These are phyloP conservation scores for Poronia punctata DNA, from an alignment of 495 filamentous ascomycete genomes.

Conservation along the genomic window DNA sequence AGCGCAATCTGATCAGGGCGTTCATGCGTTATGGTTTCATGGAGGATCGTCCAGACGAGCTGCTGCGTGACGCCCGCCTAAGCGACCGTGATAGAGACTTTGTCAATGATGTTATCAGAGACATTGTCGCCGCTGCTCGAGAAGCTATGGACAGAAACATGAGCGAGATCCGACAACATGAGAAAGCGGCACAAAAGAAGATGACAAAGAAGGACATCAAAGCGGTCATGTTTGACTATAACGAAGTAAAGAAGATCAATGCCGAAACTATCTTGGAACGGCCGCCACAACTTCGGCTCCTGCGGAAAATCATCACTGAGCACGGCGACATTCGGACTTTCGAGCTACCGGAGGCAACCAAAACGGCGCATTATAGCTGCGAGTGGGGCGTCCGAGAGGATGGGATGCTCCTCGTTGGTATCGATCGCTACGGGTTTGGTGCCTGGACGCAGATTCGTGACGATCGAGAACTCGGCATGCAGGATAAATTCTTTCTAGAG, in stretches of 20 bases:
- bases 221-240: constrained; percentile 87
- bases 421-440: constrained; percentile 86
- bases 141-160: constrained; percentile 69
- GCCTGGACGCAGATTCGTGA: constrained; percentile 91
- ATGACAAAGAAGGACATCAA: constrained; percentile 95
- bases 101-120: constrained; percentile 54
- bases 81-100: constrained; percentile 71
- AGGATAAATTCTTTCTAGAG: constrained; percentile 92
- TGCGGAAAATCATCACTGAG: constrained; percentile 62
- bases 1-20: constrained; percentile 78
- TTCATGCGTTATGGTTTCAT: constrained; percentile 85
- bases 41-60: constrained; percentile 75
- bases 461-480: constrained; percentile 76
- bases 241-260: constrained; percentile 86
- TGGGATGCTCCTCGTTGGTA: constrained; percentile 93
- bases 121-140: constrained; percentile 44
- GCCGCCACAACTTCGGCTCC: constrained; percentile 75
- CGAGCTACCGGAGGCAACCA: constrained; percentile 83
- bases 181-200: constrained; percentile 63
- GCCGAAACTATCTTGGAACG: constrained; percentile 89
- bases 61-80: constrained; percentile 78
- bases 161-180: constrained; percentile 59
- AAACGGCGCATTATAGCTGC: constrained; percentile 77
- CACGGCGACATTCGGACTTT: constrained; percentile 65
- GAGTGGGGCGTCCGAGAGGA: constrained; percentile 90